Percentiles rank a stretch among this genome's conserved stretches.
Conservation (phyloP, 139 green algal genomes). For the Tetradesmus lagerheimii region DNA sequence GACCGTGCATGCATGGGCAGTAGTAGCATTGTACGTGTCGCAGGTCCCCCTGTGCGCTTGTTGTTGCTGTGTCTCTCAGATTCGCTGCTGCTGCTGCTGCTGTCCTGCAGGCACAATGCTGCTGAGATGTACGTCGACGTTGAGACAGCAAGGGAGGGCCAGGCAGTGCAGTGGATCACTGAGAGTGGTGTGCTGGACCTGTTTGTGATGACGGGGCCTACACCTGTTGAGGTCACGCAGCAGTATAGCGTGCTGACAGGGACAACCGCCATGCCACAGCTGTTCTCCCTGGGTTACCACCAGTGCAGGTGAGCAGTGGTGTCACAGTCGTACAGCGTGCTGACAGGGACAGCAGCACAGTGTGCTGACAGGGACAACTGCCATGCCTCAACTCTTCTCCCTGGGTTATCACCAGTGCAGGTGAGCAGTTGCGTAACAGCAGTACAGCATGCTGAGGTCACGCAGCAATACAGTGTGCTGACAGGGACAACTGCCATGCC, state of each 20-base stretch:
- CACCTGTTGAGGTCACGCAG: conserved; percentile 71
- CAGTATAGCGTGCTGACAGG: conserved; percentile 92
- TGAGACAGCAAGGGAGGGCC: conserved; percentile 49
- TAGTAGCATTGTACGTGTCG: no score
- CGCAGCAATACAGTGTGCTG: neutral
- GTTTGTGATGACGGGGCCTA: conserved; percentile 90
- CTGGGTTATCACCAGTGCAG: conserved; percentile 98
- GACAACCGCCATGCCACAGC: conserved; percentile 92
- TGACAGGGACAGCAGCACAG: conserved; percentile 60
- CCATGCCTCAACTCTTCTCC: conserved; percentile 95
- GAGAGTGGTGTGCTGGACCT: conserved; percentile 97
- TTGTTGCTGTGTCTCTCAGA: neutral
- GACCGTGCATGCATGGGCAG: neutral
- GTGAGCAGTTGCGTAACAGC: conserved; percentile 68
- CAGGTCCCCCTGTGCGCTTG: no score
- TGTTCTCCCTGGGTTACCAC: conserved; percentile 97
- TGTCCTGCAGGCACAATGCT: conserved; percentile 86
- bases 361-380: conserved; percentile 67
- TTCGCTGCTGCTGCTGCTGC: neutral
- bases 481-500: conserved; percentile 90
- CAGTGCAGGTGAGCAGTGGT: conserved; percentile 87
- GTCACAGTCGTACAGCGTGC: conserved; percentile 66
- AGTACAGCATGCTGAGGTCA: conserved; percentile 83
- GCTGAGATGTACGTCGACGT: conserved; percentile 99
- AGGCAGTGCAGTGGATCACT: conserved; percentile 91